Conservation (phyloP, 305 asterid genomes). For the Caryopteris hybrid region DNA sequence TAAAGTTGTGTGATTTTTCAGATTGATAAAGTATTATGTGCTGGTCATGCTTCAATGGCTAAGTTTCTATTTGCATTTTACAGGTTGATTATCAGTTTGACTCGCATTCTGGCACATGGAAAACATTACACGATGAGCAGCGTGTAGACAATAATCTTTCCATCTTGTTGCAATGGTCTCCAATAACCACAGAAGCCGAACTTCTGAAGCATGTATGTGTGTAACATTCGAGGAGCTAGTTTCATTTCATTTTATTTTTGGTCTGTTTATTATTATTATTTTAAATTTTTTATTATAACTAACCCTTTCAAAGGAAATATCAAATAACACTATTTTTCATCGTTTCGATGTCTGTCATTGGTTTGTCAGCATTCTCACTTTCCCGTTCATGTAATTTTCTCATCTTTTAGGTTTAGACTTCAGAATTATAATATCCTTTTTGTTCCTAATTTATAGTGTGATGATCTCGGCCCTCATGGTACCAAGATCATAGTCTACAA, state of each 20-base stretch:
- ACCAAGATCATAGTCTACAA: constrained; percentile 72
- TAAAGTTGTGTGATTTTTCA: neutral
- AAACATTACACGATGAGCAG: constrained; percentile 38
- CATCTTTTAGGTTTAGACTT: constrained; percentile 2
- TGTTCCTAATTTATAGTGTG: constrained; percentile 47
- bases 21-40: neutral
- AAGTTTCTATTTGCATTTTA: constrained; percentile 20
- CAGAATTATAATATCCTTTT: neutral
- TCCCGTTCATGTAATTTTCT: neutral
- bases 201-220: constrained; percentile 78
- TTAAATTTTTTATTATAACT: too few relatives aligned
- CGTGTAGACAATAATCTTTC: constrained; percentile 56
- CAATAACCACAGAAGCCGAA: constrained; percentile 64
- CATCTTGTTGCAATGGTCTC: constrained; percentile 81
- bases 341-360: neutral
- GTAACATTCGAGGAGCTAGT: neutral
- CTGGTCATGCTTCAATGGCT: constrained; percentile 11
- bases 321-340: neutral
- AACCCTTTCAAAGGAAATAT: neutral
- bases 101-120: constrained; percentile 45
- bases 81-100: constrained; percentile 79
- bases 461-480: constrained; percentile 76
- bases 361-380: neutral
- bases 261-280: neutral
- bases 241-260: neutral